phyloP scores from a whole-genome alignment of 805 yeast genomes.

The Kazachstania kunashirensis region DNA sequence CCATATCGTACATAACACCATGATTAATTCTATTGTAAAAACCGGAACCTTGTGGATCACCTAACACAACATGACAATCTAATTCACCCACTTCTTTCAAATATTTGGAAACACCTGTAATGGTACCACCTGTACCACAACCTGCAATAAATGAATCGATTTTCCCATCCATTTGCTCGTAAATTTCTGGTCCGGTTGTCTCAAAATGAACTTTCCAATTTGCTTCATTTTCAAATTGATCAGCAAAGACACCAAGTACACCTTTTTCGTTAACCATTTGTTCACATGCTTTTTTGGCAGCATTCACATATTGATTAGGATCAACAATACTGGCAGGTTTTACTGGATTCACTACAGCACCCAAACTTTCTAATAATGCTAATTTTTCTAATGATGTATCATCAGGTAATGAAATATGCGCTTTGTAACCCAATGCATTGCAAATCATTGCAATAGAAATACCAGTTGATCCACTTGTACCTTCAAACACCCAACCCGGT shows the following conservation, averaged over 20 bases:
- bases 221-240: conserved; percentile 87
- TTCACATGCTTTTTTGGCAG: conserved; percentile 63
- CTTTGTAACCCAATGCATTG: conserved; percentile 75
- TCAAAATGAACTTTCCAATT: conserved; percentile 80
- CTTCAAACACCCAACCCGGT: conserved; percentile 59
- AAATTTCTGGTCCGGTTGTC: conserved; percentile 92
- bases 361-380: conserved; percentile 57
- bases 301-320: conserved; percentile 84
- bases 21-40: conserved; percentile 71
- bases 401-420: conserved; percentile 91
- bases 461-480: conserved; percentile 96
- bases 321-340: conserved; percentile 94
- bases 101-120: conserved; percentile 78
- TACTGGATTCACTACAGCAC: conserved; percentile 77
- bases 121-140: conserved; percentile 96
- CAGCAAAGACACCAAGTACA: conserved; percentile 68
- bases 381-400: conserved; percentile 85
- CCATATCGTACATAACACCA: conserved; percentile 89
- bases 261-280: conserved; percentile 30
- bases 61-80: conserved; percentile 49
- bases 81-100: conserved; percentile 49
- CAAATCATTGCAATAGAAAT: conserved; percentile 88
- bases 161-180: conserved; percentile 51
- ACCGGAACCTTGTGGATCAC: conserved; percentile 97
- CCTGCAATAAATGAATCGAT: conserved; percentile 80